Evolutionary conservation across 495 filamentous ascomycete species (phyloP).

Genomic region (Cairneyella variabilis): DNA sequence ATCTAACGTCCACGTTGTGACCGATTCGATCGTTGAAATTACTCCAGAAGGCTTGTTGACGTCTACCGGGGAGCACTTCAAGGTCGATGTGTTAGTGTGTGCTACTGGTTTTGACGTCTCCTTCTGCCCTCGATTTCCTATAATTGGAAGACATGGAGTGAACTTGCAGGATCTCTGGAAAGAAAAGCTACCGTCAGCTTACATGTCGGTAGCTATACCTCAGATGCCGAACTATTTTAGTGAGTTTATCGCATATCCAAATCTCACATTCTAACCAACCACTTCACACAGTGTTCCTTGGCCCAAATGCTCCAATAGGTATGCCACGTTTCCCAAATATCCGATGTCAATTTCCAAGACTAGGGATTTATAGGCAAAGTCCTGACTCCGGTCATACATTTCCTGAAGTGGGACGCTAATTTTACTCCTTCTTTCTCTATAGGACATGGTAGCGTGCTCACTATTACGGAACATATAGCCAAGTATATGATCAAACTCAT

Average conservation of each 20-base stretch:
- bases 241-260: slow-evolving; percentile 7
- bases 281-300: slow-evolving; percentile 33
- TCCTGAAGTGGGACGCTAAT: too few species aligned
- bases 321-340: too few species aligned
- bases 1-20: slow-evolving; percentile 57
- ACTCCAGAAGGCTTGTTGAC: slow-evolving; percentile 56
- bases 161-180: slow-evolving; percentile 41
- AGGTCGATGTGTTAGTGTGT: slow-evolving; percentile 62
- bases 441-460: too few species aligned
- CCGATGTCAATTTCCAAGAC: too few species aligned
- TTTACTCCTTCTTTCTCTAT: too few species aligned
- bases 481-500: too few species aligned
- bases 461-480: too few species aligned
- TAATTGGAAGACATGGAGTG: slow-evolving; percentile 42
- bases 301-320: slow-evolving; percentile 53
- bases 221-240: slow-evolving; percentile 61
- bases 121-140: slow-evolving; percentile 55
- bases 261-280: slow-evolving; percentile 4
- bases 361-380: too few species aligned
- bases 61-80: slow-evolving; percentile 47
- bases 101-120: slow-evolving; percentile 64
- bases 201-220: slow-evolving; percentile 56
- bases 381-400: too few species aligned
- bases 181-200: slow-evolving; percentile 51
- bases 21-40: slow-evolving; percentile 50